These are phyloP conservation scores for Diplodia intermedia DNA, from an alignment of 2,329 filamentous ascomycete species.

Conservation along the genomic window DNA sequence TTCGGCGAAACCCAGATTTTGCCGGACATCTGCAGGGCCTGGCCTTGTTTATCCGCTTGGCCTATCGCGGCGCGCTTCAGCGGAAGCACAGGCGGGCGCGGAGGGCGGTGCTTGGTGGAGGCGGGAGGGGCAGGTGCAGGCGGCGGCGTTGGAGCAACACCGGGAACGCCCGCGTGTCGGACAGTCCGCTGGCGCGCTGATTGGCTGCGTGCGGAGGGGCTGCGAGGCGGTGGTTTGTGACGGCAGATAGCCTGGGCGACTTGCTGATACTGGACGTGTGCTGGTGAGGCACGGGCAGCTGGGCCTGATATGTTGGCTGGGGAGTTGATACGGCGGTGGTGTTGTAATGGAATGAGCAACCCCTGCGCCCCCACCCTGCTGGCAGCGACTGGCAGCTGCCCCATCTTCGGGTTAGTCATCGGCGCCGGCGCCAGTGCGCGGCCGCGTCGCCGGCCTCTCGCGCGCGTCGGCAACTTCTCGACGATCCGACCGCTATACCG, in stretches of 20 bases:
- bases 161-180: conserved; percentile 24
- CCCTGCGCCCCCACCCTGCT: conserved; percentile 1
- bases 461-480: conserved; percentile 1
- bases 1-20: conserved; percentile 5
- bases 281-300: not conserved
- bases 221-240: not conserved
- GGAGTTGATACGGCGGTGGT: conserved; percentile 7
- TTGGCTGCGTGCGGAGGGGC: not conserved
- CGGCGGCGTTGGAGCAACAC: not conserved
- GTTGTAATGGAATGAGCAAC: conserved; percentile 11
- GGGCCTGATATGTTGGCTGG: conserved; percentile 8
- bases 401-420: conserved; percentile 18
- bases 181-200: conserved; percentile 3
- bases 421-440: conserved; percentile 9
- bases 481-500: conserved; percentile 14
- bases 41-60: conserved; percentile 5
- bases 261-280: not conserved
- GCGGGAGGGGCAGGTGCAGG: not conserved
- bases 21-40: conserved; percentile 1
- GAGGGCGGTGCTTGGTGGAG: not conserved
- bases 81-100: not conserved
- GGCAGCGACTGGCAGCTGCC: not conserved
- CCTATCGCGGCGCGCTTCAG: conserved; percentile 4
- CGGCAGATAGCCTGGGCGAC: conserved; percentile 2
- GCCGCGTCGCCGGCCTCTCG: too few species aligned